Conservation (phyloP, 306 rosid species). For the Erythrophleum fordii region DNA sequence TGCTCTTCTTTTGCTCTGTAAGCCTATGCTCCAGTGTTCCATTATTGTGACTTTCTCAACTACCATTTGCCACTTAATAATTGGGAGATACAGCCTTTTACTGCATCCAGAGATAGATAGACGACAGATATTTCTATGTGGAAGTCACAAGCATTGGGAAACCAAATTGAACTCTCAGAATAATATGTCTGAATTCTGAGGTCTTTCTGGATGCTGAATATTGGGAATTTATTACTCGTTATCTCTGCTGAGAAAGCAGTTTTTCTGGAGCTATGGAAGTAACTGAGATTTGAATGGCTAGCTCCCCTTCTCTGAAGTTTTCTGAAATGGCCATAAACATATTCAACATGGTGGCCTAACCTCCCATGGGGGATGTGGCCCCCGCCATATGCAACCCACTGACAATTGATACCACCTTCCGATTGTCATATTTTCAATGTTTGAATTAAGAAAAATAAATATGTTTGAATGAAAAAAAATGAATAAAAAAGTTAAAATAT, state of each 20-base stretch:
- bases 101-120: neutral
- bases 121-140: neutral
- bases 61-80: neutral
- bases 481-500: too few relatives aligned
- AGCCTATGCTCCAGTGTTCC: too few relatives aligned
- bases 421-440: too few relatives aligned
- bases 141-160: neutral
- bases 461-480: too few relatives aligned
- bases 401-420: too few relatives aligned
- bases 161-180: neutral
- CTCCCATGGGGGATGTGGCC: slow-evolving; percentile 65
- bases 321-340: neutral
- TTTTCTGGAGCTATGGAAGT: neutral
- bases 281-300: too few relatives aligned
- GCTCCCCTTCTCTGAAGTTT: neutral
- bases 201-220: slow-evolving; percentile 14
- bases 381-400: slow-evolving; percentile 11
- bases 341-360: slow-evolving; percentile 35
- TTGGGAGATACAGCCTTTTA: neutral
- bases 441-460: too few relatives aligned
- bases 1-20: neutral
- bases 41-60: neutral
- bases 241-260: neutral
- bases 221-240: slow-evolving; percentile 15
- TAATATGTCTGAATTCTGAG: neutral